Base-by-base conservation (phyloP, 2,329 filamentous ascomycete genomes). In the Endothia cerciana region DNA sequence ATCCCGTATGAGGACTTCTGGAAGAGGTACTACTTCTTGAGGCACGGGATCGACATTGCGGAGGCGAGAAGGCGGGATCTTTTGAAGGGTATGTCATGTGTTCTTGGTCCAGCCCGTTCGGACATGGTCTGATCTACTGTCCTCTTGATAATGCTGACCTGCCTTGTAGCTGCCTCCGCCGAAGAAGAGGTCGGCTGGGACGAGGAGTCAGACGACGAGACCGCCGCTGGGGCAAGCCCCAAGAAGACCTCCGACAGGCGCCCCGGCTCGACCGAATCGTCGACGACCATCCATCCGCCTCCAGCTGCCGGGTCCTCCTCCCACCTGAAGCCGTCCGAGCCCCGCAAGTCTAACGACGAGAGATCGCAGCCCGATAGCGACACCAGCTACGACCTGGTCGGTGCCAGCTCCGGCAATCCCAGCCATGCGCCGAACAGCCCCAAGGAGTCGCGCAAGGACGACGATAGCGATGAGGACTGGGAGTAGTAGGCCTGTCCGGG, bases 321-420 rank as follows among this genome's bases (percentile, higher is more conserved):
- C 55, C 74, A 74, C n/a, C 80, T 87, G 58, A 92, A 92, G 77
- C 84, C 89, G 33, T 78, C 80, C 38, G 87, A 91, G 71, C 81
- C 88, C 22, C 89, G 92, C 58, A 87, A 85, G 73, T 96, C 93
- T 33, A 91, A 96, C 73, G 93, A 97, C 74, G 91, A 93, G 76
- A 93, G 94, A 76, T 96, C 92, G 33, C 91, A 95, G 71, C 89
- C 93, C 8, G 95, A 95, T 73, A 97, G 94, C 75, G 95, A 99
- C 72, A 92, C 92, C 22, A 97, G 93, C 80, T 99, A 99, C 77
- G 95, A 99, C 76, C 85, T 99, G 41, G 93, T 99, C 56, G 91
- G 91, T 8, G 89, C 90, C 6, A 83, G 88, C 56, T 94, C 91
- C 61, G 91, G 91, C 59, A 86, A 87, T 55, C 88, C 89, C 45